phyloP scores from a whole-genome alignment of 805 yeast genomes.

The Groenewaldozyma salmanticensis region DNA sequence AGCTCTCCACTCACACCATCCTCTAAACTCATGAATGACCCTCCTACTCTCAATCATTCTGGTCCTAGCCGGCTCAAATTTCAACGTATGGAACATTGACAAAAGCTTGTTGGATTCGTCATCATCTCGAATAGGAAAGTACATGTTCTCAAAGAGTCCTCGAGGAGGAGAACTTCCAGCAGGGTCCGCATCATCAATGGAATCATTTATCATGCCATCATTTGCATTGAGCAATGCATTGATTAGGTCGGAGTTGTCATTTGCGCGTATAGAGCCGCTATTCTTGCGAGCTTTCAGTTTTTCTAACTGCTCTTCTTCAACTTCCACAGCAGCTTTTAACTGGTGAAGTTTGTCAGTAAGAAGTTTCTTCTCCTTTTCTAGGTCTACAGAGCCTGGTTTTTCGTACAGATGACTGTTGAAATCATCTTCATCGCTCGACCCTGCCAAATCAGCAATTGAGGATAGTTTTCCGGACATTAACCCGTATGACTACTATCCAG shows the following conservation, averaged over 20 bases:
- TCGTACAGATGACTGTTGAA: neutral
- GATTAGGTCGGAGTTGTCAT: neutral
- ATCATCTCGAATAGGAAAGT: slow-evolving; percentile 8
- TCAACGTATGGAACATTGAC: slow-evolving; percentile 6
- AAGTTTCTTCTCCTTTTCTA: neutral
- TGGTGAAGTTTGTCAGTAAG: slow-evolving; percentile 2
- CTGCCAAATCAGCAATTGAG: neutral
- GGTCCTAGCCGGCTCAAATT: slow-evolving; percentile 1
- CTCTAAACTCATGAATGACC: slow-evolving; percentile 3
- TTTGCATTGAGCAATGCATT: slow-evolving; percentile 6
- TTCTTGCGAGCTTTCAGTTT: neutral
- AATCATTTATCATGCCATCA: slow-evolving; percentile 1
- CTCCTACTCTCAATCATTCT: slow-evolving; percentile 2
- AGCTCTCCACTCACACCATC: slow-evolving; percentile 3
- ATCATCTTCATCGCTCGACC: neutral
- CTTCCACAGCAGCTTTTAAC: slow-evolving; percentile 1
- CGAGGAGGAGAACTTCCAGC: too few species aligned
- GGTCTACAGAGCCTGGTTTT: neutral
- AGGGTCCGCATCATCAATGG: slow-evolving; percentile 2
- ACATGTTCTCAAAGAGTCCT: too few species aligned
- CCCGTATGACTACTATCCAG: too few species aligned
- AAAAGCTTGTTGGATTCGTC: slow-evolving; percentile 2
- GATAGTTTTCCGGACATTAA: neutral
- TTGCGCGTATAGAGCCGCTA: neutral
- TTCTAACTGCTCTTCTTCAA: slow-evolving; percentile 1